Evolutionary conservation across 2,329 filamentous ascomycete genomes (phyloP), one percentile per base, ranked within the genome.

Genomic region (Trichoderma sp.): DNA sequence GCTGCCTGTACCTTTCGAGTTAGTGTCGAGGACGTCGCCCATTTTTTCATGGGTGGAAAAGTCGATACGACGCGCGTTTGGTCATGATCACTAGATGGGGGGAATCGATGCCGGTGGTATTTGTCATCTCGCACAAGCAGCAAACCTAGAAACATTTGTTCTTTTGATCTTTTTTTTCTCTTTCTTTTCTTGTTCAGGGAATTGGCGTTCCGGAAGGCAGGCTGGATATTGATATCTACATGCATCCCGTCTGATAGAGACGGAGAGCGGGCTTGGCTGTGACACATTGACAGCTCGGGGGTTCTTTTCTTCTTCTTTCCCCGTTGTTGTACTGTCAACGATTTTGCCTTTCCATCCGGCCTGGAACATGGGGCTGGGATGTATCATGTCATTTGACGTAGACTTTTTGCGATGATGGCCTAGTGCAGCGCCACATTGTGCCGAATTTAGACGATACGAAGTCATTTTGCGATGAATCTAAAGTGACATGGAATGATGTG

Each of bases 191-290:
- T 39, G 12, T 39, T 39, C 43, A 39, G 17, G 51, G 44, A 39
- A 14, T 51, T 54, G 64, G 64, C 59, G 64, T 66, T 66, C 21
- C 24, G 60, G 64, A 63, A 45, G 64, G 64, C 47, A 9, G 64
- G 64, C 57, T 56, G 34, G 64, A 55, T 61, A 48, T 65, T 44
- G 15, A 44, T 48, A 28, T 44, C 17, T 50, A 39, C 30, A 41
- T 41, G 43, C 41, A 56, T 44, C 39, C 43, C 28, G 19, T 56
- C 21, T 17, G 39, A 48, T 17, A 41, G 30, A 56, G 39, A 34
- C 48, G 60, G 60, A 43, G 39, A 19, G 7, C 48, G 44, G 34
- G 21, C 15, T 21, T 44, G 43, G 54, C 28, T 28, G 14, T 26
- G 39, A 28, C 7, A 43, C 47, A 30, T 19, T 21, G 30, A 51